These are phyloP conservation scores for Crithidia acanthocephali DNA, from an alignment of 208 protist genomes.

Conservation along the genomic window DNA sequence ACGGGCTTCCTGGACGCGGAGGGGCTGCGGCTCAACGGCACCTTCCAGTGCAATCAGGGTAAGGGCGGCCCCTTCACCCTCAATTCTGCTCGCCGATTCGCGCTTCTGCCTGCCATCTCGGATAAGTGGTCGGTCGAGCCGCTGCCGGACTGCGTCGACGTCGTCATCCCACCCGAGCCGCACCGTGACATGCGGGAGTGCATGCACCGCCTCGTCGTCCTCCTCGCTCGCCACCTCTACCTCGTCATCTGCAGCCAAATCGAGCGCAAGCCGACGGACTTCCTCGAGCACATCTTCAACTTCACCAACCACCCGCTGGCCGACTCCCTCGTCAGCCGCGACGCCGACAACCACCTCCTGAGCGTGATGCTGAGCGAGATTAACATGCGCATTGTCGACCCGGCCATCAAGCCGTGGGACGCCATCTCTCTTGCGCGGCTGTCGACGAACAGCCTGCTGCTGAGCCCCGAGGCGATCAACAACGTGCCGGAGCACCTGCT, in stretches of 20 bases:
- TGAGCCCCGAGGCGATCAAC: conserved; percentile 47
- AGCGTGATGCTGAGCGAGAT: conserved; percentile 69
- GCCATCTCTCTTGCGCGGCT: conserved; percentile 67
- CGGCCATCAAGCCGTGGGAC: conserved; percentile 77
- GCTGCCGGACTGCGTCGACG: conserved; percentile 75
- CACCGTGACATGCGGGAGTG: conserved; percentile 52
- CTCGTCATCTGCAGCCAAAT: conserved; percentile 71
- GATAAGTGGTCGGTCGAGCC: conserved; percentile 74
- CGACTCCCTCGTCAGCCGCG: conserved; percentile 55
- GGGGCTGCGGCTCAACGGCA: conserved; percentile 72
- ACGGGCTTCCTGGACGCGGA: conserved; percentile 69
- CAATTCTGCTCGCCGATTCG: conserved; percentile 57
- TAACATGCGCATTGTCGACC: conserved; percentile 61
- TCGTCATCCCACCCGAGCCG: conserved; percentile 45
- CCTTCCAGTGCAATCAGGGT: conserved; percentile 59
- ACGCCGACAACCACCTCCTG: conserved; percentile 50
- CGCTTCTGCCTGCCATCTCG: conserved; percentile 46
- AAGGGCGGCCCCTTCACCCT: conserved; percentile 59
- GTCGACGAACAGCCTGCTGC: conserved; percentile 65
- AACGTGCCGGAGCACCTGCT: conserved; percentile 61
- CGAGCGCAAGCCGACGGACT: conserved; percentile 44
- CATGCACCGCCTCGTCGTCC: conserved; percentile 86
- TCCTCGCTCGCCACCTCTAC: conserved; percentile 86
- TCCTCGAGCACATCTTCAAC: conserved; percentile 66
- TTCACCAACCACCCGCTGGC: conserved; percentile 81